Conservation (phyloP, 345 rosid genomes). For the Euphorbia pulcherrima region DNA sequence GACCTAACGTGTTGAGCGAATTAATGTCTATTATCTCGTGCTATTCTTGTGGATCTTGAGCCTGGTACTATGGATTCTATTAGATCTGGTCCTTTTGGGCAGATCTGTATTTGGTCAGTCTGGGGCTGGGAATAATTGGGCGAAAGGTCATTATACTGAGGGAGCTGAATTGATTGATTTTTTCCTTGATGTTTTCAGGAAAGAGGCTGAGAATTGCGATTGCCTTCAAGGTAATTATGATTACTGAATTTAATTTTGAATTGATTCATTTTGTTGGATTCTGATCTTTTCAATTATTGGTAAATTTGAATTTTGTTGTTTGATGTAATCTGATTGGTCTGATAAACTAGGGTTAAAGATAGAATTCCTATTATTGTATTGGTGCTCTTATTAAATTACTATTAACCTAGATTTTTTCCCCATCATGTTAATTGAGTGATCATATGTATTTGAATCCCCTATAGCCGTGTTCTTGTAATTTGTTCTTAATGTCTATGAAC, state of each 20-base stretch:
- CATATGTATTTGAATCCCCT: neutral
- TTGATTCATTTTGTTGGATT: neutral
- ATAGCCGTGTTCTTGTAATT: neutral
- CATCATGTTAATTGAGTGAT: neutral
- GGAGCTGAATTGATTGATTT: conserved; percentile 28
- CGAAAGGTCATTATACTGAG: conserved; percentile 27
- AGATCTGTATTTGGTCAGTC: conserved; percentile 23
- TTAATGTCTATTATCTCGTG: conserved; percentile 26
- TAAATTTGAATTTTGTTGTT: no score
- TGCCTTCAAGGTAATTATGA: conserved; percentile 20
- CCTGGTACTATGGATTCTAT: conserved; percentile 27
- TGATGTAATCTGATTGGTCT: no score
- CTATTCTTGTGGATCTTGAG: conserved; percentile 30
- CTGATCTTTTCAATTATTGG: neutral
- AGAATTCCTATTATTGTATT: no score
- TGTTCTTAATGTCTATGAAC: neutral
- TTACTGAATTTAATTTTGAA: no score
- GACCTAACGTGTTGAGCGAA: no score
- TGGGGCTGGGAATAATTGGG: no score
- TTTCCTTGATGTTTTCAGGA: conserved; percentile 25
- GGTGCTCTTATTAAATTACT: no score
- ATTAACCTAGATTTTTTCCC: no score
- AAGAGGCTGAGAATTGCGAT: conserved; percentile 27
- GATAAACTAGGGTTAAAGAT: no score
- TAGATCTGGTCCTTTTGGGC: conserved; percentile 27